phyloP scores from a whole-genome alignment of 1,139 yeast genomes.

The Barnettozyma hawaiiensis region DNA sequence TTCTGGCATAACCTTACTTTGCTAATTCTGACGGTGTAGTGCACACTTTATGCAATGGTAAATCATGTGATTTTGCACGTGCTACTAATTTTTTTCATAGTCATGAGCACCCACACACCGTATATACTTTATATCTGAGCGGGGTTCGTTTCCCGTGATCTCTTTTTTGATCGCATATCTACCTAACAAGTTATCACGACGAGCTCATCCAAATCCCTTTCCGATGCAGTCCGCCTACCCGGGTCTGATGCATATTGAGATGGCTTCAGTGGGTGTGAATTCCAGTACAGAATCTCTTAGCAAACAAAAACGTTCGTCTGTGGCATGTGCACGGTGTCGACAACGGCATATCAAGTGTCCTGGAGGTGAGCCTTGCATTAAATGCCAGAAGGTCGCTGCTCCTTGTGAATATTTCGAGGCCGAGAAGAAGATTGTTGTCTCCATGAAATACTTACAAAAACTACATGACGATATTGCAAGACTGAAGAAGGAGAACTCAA shows the following conservation, averaged over 20 bases:
- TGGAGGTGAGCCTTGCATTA: conserved; percentile 72
- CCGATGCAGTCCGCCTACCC: neutral
- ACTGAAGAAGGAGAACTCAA: conserved; percentile 49
- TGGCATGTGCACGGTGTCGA: conserved; percentile 61
- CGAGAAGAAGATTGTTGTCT: conserved; percentile 70
- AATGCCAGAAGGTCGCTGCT: conserved; percentile 53
- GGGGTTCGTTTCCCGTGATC: neutral
- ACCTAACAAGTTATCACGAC: no score
- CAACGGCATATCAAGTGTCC: conserved; percentile 76
- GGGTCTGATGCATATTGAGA: conserved; percentile 1
- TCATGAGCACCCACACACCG: no score
- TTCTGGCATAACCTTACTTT: conserved; percentile 4
- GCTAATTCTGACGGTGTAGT: neutral
- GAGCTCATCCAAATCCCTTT: no score
- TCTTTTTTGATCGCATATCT: no score
- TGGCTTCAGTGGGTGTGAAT: neutral
- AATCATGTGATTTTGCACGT: neutral
- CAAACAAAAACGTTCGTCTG: conserved; percentile 16
- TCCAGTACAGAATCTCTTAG: neutral
- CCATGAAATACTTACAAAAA: conserved; percentile 64
- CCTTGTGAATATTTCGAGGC: conserved; percentile 75
- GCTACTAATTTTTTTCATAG: no score
- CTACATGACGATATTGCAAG: conserved; percentile 58
- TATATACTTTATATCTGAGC: neutral
- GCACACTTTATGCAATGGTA: neutral